These are phyloP conservation scores for Quercus parvula DNA, from an alignment of 306 rosid genomes.

Conservation along the genomic window DNA sequence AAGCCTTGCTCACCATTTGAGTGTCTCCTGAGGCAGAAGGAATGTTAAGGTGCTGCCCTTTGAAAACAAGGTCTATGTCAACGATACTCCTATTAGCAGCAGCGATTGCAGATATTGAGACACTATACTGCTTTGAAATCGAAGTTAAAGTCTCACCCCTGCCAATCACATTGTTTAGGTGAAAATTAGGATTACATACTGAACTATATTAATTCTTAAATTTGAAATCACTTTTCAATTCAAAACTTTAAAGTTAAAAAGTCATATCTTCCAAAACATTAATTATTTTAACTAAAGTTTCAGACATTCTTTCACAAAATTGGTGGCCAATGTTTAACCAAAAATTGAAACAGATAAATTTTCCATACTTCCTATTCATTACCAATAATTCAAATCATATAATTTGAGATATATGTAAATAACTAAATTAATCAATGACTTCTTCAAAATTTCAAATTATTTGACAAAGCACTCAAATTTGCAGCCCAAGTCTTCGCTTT, in stretches of 20 bases:
- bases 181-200: not conserved
- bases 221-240: not conserved
- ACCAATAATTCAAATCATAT: not conserved
- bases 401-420: not conserved
- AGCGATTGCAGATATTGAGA: conserved; percentile 17
- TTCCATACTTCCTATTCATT: not conserved
- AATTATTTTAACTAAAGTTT: not conserved
- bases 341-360: not conserved
- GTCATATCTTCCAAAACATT: not conserved
- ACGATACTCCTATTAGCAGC: conserved; percentile 19
- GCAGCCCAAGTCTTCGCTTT: not conserved
- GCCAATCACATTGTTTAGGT: not conserved
- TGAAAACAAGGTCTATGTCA: conserved; percentile 17
- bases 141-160: conserved; percentile 33
- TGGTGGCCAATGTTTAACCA: not conserved
- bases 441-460: not conserved
- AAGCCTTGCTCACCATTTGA: conserved; percentile 16
- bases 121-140: conserved; percentile 22
- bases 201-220: not conserved
- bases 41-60: conserved; percentile 22
- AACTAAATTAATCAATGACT: not conserved
- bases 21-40: conserved; percentile 14
- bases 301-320: not conserved
- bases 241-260: not conserved
- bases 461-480: not conserved